A percentile compares a stretch with the other conserved stretches of the same genome.
Evolutionary conservation across 2,329 filamentous ascomycete genomes (phyloP).

Genomic region (Thielaviopsis cerberus): DNA sequence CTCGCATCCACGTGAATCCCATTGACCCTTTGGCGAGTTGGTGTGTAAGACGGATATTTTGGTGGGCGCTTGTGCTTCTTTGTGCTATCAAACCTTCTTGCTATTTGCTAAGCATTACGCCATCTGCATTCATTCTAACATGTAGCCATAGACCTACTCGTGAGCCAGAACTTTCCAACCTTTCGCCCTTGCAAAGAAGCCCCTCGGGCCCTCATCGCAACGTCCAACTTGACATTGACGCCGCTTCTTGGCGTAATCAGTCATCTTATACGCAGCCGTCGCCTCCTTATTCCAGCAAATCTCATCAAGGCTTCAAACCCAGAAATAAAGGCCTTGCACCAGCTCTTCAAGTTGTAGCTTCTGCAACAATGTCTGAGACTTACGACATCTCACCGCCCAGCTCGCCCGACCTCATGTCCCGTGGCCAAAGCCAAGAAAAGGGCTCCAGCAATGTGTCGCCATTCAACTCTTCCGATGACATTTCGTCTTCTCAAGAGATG

Average conservation of each 20-base stretch:
- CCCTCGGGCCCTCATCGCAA: background rate
- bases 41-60: background rate
- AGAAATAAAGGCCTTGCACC: background rate
- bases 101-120: background rate
- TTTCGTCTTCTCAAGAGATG: conserved; percentile 17
- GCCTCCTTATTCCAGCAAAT: background rate
- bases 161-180: background rate
- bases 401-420: conserved; percentile 27
- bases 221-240: background rate
- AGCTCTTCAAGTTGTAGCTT: background rate
- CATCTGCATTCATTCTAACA: background rate
- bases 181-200: background rate
- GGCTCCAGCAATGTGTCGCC: conserved; percentile 28
- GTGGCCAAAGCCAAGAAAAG: background rate
- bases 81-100: background rate
- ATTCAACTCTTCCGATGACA: conserved; percentile 27
- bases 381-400: conserved; percentile 36
- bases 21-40: background rate
- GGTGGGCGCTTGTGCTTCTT: background rate
- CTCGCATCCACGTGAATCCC: background rate
- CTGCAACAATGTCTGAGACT: background rate
- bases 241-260: background rate
- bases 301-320: background rate
- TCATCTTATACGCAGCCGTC: background rate
- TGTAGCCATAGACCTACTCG: background rate